Conservation (phyloP, 805 yeast genomes). For the Wickerhamiella azymoides region DNA sequence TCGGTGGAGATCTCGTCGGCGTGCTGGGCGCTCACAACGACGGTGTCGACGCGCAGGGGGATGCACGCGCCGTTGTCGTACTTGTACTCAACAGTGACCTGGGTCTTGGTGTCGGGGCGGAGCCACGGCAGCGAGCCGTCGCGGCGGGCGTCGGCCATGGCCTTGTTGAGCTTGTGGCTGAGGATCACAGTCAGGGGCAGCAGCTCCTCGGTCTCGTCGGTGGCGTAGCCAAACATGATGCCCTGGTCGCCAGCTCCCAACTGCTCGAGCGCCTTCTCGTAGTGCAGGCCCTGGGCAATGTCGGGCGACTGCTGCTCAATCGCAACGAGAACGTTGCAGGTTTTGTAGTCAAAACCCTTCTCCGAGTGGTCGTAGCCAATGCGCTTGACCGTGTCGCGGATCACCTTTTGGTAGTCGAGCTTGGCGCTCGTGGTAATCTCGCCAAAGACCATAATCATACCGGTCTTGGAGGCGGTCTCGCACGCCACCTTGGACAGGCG, state of each 20-base stretch:
- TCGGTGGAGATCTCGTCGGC: conserved; percentile 91
- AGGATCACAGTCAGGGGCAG: conserved; percentile 88
- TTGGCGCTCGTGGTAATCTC: conserved; percentile 96
- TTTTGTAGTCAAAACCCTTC: conserved; percentile 97
- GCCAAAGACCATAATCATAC: conserved; percentile 99
- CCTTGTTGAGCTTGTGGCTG: conserved; percentile 93
- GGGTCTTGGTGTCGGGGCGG: conserved; percentile 99
- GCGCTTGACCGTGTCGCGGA: conserved; percentile 96
- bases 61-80: conserved; percentile 89
- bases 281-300: conserved; percentile 98
- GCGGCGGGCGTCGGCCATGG: conserved; percentile 95
- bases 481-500: conserved; percentile 98
- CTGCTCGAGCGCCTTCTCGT: conserved; percentile 86
- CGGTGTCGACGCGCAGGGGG: conserved; percentile 93
- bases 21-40: conserved; percentile 96
- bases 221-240: conserved; percentile 99
- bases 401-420: conserved; percentile 91
- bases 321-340: conserved; percentile 97
- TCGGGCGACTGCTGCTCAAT: conserved; percentile 99
- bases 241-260: conserved; percentile 99
- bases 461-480: conserved; percentile 98
- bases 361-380: conserved; percentile 94
- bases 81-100: conserved; percentile 94
- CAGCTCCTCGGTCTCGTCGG: conserved; percentile 96
- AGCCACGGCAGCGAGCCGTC: conserved; percentile 89